Conservation (phyloP, 192 early-diverging fungal species). For the Phlyctochytrium arcticum region DNA sequence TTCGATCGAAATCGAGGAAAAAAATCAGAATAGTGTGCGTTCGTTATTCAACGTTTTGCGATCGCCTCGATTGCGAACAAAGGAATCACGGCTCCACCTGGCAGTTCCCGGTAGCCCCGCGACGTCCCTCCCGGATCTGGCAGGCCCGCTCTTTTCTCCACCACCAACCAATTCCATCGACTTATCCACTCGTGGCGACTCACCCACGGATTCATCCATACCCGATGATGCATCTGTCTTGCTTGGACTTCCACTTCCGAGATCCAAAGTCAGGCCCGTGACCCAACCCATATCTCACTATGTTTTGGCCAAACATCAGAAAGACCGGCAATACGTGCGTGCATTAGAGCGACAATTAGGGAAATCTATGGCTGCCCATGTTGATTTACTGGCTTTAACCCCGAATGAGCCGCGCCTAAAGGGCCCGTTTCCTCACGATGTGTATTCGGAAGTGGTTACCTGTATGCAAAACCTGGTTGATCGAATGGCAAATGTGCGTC, state of each 20-base stretch:
- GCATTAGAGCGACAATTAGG: conserved; percentile 60
- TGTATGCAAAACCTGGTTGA: conserved; percentile 80
- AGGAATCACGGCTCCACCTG: no score
- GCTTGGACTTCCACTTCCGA: no score
- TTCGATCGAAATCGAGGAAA: no score
- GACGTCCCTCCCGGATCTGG: no score
- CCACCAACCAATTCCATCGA: no score
- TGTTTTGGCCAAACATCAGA: background rate
- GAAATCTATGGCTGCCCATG: conserved; percentile 54
- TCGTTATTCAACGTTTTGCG: no score
- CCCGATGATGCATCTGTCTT: no score
- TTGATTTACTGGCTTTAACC: conserved; percentile 63
- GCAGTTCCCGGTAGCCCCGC: no score
- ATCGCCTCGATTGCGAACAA: no score
- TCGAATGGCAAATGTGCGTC: conserved; percentile 68
- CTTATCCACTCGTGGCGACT: background rate
- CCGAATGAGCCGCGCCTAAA: conserved; percentile 82
- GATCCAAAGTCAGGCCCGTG: no score
- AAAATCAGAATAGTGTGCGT: no score
- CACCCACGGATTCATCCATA: background rate
- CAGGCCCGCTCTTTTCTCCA: no score
- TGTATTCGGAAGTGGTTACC: conserved; percentile 61
- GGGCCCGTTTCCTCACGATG: conserved; percentile 66
- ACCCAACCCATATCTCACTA: conserved; percentile 6
- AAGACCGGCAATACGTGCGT: conserved; percentile 2